Percentiles rank a stretch among this genome's conserved stretches.
Evolutionary conservation across 129 eudicot genomes (phyloP).

Genomic region (Tanacetum coccineum): DNA sequence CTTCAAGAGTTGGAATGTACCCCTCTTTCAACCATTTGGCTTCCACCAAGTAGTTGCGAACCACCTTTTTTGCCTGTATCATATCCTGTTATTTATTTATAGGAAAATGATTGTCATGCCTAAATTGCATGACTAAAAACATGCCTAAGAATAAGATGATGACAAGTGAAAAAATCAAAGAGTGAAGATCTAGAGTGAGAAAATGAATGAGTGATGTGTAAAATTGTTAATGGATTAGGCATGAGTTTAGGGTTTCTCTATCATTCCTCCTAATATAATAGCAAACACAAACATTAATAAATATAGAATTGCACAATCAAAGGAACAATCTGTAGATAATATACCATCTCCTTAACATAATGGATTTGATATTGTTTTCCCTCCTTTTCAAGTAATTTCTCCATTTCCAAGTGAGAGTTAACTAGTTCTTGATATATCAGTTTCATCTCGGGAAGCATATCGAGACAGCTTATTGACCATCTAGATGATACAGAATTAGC

Average conservation of each 20-base stretch:
- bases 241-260: too few species aligned
- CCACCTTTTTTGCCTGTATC: constrained; percentile 20
- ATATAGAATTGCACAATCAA: not conserved
- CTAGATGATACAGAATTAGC: not conserved
- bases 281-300: too few species aligned
- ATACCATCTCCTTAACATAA: constrained; percentile 7
- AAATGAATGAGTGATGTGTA: too few species aligned
- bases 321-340: not conserved
- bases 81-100: not conserved
- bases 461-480: not conserved
- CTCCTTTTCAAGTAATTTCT: not conserved
- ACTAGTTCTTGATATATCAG: not conserved
- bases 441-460: not conserved
- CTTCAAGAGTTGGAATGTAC: constrained; percentile 37
- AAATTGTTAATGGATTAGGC: too few species aligned
- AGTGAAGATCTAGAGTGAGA: too few species aligned
- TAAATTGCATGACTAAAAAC: too few species aligned
- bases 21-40: constrained; percentile 38
- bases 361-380: constrained; percentile 1
- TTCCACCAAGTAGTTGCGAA: constrained; percentile 17
- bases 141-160: too few species aligned
- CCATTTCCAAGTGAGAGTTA: not conserved
- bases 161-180: too few species aligned
- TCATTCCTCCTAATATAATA: too few species aligned
- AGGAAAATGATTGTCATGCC: too few species aligned